phyloP scores from a whole-genome alignment of 2,329 filamentous ascomycete species.

The Colletotrichum abscissum region DNA sequence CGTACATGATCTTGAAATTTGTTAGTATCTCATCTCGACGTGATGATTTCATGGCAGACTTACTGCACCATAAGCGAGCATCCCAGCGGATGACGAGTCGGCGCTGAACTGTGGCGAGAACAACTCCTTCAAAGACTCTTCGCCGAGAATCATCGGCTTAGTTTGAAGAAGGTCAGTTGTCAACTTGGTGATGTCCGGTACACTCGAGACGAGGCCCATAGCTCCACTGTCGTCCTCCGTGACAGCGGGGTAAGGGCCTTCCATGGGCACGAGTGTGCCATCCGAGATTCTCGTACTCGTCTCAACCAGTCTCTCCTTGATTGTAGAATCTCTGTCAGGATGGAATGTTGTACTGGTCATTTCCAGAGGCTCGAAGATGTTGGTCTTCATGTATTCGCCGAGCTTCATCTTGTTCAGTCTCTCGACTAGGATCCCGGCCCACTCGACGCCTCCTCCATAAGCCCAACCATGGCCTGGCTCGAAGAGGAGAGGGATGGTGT shows the following conservation, averaged over 20 bases:
- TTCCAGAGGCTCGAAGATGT: not conserved
- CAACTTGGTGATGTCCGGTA: not conserved
- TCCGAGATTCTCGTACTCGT: not conserved
- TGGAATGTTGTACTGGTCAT: not conserved
- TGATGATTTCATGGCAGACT: not conserved
- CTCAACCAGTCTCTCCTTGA: not conserved
- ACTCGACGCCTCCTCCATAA: too few species aligned
- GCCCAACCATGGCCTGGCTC: too few species aligned
- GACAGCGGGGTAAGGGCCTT: not conserved
- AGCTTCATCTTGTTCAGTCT: not conserved
- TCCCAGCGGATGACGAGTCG: not conserved
- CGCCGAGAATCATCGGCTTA: not conserved
- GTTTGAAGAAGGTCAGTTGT: not conserved
- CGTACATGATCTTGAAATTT: not conserved
- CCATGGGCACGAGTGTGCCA: not conserved
- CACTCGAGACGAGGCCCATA: not conserved
- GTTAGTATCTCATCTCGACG: not conserved
- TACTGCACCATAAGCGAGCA: not conserved
- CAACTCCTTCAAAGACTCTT: not conserved
- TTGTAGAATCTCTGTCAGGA: not conserved
- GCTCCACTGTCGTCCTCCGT: not conserved
- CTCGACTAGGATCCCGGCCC: not conserved
- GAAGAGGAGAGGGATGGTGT: too few species aligned
- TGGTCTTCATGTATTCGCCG: not conserved
- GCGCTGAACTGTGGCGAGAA: not conserved